Percentiles rank a stretch among this genome's conserved stretches.
phyloP scores from a whole-genome alignment of 2,329 filamentous ascomycete species.

The Monosporascus ibericus region DNA sequence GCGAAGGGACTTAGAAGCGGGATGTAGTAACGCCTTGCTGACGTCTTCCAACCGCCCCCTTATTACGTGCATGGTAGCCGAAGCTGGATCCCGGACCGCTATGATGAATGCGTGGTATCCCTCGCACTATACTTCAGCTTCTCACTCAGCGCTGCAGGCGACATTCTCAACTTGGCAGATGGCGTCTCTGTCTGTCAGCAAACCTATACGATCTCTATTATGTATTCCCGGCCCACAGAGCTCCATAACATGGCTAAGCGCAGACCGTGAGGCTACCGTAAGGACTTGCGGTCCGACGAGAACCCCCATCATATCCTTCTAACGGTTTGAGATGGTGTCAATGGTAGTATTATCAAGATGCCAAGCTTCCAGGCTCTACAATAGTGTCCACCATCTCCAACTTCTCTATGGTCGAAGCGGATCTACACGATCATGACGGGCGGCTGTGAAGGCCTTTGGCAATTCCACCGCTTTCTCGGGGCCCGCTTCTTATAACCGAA shows the following conservation, averaged over 20 bases:
- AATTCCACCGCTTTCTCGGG: slow-evolving; percentile 9
- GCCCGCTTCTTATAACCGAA: slow-evolving; percentile 40
- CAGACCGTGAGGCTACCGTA: slow-evolving; percentile 21
- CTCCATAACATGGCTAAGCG: slow-evolving; percentile 10
- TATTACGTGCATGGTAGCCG: too few relatives aligned
- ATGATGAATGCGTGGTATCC: too few relatives aligned
- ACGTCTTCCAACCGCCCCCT: too few relatives aligned
- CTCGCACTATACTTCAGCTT: not conserved
- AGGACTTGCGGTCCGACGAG: slow-evolving; percentile 31
- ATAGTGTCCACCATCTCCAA: slow-evolving; percentile 22
- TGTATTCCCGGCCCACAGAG: slow-evolving; percentile 8
- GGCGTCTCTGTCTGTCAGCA: slow-evolving; percentile 9
- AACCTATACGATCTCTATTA: slow-evolving; percentile 4
- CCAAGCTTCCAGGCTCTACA: slow-evolving; percentile 21
- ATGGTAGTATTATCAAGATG: slow-evolving; percentile 21
- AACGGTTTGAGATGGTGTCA: slow-evolving; percentile 18
- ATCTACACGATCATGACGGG: slow-evolving; percentile 21
- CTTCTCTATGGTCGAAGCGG: slow-evolving; percentile 23
- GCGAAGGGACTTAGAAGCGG: too few relatives aligned
- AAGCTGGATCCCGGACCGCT: too few relatives aligned
- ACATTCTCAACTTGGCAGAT: slow-evolving; percentile 5
- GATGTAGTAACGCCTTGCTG: too few relatives aligned
- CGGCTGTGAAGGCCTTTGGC: slow-evolving; percentile 7
- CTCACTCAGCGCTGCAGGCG: not conserved
- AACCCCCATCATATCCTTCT: slow-evolving; percentile 16